A percentile compares a stretch with the other conserved stretches of the same genome.
These are phyloP conservation scores for Barnettozyma botsteinii DNA, from an alignment of 805 yeast genomes.

Conservation along the genomic window DNA sequence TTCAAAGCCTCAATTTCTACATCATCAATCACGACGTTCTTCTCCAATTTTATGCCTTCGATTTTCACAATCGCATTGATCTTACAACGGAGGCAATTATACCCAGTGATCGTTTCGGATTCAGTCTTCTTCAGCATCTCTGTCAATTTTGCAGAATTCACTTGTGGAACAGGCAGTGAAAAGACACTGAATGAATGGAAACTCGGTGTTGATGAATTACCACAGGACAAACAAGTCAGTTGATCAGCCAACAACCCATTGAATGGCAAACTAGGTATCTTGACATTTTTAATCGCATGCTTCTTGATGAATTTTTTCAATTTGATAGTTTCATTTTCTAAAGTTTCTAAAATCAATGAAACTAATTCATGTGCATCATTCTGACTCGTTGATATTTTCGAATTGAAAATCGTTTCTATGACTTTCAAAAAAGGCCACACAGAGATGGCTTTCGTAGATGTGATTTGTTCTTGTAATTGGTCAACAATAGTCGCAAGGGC, in stretches of 20 bases:
- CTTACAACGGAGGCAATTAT: conserved; percentile 73
- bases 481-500: conserved; percentile 47
- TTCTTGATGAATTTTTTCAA: conserved; percentile 31
- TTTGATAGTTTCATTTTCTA: conserved; percentile 56
- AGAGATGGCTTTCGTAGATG: conserved; percentile 48
- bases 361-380: conserved; percentile 95
- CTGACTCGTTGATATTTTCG: conserved; percentile 72
- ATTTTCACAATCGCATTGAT: conserved; percentile 36
- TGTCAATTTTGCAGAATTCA: conserved; percentile 39
- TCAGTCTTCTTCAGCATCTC: conserved; percentile 52
- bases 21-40: conserved; percentile 13
- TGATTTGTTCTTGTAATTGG: conserved; percentile 58
- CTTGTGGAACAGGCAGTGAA: conserved; percentile 68
- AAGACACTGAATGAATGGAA: conserved; percentile 61
- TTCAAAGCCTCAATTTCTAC: conserved; percentile 31
- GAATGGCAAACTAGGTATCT: conserved; percentile 66
- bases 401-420: conserved; percentile 65
- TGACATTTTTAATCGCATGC: conserved; percentile 9
- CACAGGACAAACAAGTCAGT: conserved; percentile 66
- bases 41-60: conserved; percentile 23
- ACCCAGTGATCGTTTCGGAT: conserved; percentile 68
- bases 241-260: conserved; percentile 60
- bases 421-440: conserved; percentile 77
- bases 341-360: conserved; percentile 72
- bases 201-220: conserved; percentile 50